Percentiles rank a stretch among this genome's conserved stretches.
Conservation (phyloP, 169 alveolate species). For the Perkinsus marinus region DNA sequence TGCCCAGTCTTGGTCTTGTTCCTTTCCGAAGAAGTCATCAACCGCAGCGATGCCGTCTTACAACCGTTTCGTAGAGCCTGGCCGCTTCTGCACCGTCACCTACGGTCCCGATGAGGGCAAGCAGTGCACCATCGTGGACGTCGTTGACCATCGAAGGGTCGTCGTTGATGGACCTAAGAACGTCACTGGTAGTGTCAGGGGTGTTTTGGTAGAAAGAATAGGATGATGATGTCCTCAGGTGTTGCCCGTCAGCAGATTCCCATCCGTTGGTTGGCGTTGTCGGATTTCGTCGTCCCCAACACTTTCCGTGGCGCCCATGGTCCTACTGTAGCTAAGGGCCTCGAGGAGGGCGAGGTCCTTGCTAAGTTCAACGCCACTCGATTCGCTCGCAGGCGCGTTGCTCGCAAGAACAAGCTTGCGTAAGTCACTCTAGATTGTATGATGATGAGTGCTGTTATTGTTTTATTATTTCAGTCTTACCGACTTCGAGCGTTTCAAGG, state of each 20-base stretch:
- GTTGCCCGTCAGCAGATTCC: constrained; percentile 52
- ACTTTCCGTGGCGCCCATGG: background rate
- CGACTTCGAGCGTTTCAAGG: constrained; percentile 61
- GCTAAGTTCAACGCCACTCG: constrained; percentile 49
- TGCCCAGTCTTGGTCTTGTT: background rate
- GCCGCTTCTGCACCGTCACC: constrained; percentile 63
- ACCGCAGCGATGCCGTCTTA: constrained; percentile 32
- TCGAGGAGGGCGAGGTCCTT: constrained; percentile 41
- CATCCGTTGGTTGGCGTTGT: constrained; percentile 50
- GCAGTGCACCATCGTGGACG: constrained; percentile 62
- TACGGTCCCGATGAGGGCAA: constrained; percentile 77
- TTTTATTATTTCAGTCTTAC: constrained; percentile 31
- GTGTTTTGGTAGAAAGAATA: too few species aligned
- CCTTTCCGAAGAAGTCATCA: background rate
- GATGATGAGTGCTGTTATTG: background rate
- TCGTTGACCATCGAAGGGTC: constrained; percentile 55
- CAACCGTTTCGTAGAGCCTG: constrained; percentile 72
- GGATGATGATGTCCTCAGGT: background rate
- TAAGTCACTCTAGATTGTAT: background rate
- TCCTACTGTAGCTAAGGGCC: constrained; percentile 27
- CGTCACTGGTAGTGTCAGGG: background rate
- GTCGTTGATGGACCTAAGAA: constrained; percentile 55
- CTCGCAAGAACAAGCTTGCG: constrained; percentile 35
- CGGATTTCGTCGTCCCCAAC: background rate
- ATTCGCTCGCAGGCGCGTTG: constrained; percentile 49